Base-by-base conservation (phyloP, 2,329 filamentous ascomycete species). In the Exserohilum rostratum region DNA sequence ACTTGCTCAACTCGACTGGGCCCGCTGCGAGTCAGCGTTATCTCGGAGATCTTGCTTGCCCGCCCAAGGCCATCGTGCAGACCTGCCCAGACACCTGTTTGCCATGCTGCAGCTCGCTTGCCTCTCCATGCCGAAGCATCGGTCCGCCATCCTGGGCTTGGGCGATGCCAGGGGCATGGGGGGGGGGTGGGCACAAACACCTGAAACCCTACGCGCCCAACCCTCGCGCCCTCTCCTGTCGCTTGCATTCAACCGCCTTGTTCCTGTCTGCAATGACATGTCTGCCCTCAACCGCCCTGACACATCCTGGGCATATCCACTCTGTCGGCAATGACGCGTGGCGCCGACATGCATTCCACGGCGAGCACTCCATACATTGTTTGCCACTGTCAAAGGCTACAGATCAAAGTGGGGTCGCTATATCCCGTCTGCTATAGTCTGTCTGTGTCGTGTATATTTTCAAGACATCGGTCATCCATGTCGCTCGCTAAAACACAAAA, bases 391-490 rank as follows among this genome's bases (percentile, higher is more conserved):
- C 25, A 47, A 15, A 53, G 25, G 44, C 47, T 15, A 43, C 46
- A 42, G 40, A 54, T 45, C 49, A 43, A 44, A 56, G 51, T 46
- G 43, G 43, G 51, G 50, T 53, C n/a, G 7, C 38, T 62, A 62
- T 61, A 60, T 56, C 60, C 48, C 57, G 57, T 40, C 46, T 65
- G 62, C 58, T 66, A 65, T 67, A 57, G 66, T 61, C 52, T 61
- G 49, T 51, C 46, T 34, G 15, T 48, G 50, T 44, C 55, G 50
- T 64, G 46, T 55, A 60, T 57, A 12, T 38, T 37, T 48, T 31
- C 17, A 44, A 29, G 35, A 53, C 50, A 43, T 31, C 43, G 38
- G 29, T 35, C 33, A 50, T 55, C 48, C 48, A 11, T 22, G 50
- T 47, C 55, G 55, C 58, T 61, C 58, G 56, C 51, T 51, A 57